A percentile compares a stretch with the other conserved stretches of the same genome.
These are phyloP conservation scores for Coemansia sp. DNA, from an alignment of 192 early-diverging fungal species.

Conservation along the genomic window DNA sequence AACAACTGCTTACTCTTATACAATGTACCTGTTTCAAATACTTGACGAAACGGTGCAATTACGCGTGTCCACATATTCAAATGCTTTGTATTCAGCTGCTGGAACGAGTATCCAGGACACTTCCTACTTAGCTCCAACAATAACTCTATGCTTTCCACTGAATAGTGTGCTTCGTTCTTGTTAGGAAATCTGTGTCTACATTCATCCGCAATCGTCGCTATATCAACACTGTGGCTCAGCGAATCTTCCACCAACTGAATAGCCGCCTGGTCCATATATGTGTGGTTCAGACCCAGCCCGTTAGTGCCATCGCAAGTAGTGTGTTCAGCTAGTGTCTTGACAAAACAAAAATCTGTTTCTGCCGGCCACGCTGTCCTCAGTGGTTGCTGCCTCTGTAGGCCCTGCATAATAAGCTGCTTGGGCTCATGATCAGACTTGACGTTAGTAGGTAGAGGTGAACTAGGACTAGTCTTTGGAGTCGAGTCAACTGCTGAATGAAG, in stretches of 20 bases:
- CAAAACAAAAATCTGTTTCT: conserved; percentile 27
- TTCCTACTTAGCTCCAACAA: conserved; percentile 19
- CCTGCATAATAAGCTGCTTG: not conserved
- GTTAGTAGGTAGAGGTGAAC: not conserved
- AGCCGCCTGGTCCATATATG: conserved; percentile 24
- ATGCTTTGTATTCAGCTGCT: conserved; percentile 51
- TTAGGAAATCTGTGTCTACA: not conserved
- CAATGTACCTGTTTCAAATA: conserved; percentile 20
- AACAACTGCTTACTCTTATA: conserved; percentile 38
- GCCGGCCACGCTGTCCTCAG: conserved; percentile 4
- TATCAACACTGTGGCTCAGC: conserved; percentile 2
- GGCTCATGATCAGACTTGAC: too few species aligned
- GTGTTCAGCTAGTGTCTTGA: conserved; percentile 27
- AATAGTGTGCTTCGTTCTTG: conserved; percentile 32
- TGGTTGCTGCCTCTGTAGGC: not conserved
- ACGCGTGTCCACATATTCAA: conserved; percentile 49
- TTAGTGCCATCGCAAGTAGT: conserved; percentile 17
- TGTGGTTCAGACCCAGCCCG: conserved; percentile 25
- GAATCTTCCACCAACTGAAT: conserved; percentile 20
- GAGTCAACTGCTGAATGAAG: not conserved
- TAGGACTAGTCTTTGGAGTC: not conserved
- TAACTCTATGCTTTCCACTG: conserved; percentile 22
- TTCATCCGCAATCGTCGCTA: not conserved
- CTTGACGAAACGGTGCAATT: conserved; percentile 31
- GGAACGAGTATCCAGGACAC: conserved; percentile 26